Evolutionary conservation across 2,329 filamentous ascomycete species (phyloP).

Genomic region (Clonostachys byssicola): DNA sequence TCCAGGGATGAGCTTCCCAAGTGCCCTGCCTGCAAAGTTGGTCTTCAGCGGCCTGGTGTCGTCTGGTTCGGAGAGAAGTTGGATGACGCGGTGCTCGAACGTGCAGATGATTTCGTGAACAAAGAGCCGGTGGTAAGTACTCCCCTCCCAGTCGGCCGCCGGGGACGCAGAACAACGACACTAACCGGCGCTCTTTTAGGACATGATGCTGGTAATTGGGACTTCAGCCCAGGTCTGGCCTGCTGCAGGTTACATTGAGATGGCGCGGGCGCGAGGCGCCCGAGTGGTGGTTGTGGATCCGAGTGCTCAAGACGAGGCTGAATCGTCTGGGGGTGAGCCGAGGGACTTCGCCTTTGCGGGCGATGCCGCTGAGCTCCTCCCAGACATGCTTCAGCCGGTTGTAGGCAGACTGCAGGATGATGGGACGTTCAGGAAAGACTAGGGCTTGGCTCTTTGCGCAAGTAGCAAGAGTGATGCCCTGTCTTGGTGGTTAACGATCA

Average conservation of each 20-base stretch:
- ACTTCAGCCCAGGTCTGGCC: constrained; percentile 80
- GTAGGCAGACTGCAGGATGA: constrained; percentile 23
- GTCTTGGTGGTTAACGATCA: too few species aligned
- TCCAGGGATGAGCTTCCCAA: constrained; percentile 58
- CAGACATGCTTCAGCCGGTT: constrained; percentile 31
- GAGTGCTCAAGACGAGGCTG: constrained; percentile 44
- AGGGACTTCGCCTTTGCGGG: constrained; percentile 37
- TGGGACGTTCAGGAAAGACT: not conserved
- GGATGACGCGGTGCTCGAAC: constrained; percentile 54
- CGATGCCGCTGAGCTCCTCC: constrained; percentile 33
- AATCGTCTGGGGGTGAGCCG: constrained; percentile 28
- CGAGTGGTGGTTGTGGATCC: constrained; percentile 75
- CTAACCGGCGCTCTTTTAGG: constrained; percentile 21
- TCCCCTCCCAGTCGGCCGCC: too few species aligned
- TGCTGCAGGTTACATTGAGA: constrained; percentile 69
- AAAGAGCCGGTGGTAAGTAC: constrained; percentile 38
- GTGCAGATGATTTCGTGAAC: constrained; percentile 63
- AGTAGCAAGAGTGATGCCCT: too few species aligned
- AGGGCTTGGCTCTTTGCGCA: too few species aligned
- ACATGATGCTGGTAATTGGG: constrained; percentile 83
- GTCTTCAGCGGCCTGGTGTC: constrained; percentile 76
- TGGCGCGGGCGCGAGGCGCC: constrained; percentile 61
- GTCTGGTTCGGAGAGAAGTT: constrained; percentile 85
- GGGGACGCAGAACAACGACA: not conserved
- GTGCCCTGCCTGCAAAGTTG: constrained; percentile 64